These are phyloP conservation scores for Gomphus bonarii DNA, from an alignment of 1,284 basidiomycete species.

Conservation along the genomic window DNA sequence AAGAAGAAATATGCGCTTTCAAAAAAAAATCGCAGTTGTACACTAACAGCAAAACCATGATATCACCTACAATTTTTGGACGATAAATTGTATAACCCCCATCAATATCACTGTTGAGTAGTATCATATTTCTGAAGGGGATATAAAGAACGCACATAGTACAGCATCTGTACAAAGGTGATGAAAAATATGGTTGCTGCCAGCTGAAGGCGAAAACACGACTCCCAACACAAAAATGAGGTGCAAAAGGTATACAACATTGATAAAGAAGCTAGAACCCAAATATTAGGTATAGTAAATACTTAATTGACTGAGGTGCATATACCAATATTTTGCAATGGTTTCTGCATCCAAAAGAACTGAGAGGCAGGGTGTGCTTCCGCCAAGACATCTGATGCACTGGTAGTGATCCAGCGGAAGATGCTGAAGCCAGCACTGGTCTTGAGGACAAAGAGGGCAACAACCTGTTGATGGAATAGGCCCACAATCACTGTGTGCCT, in stretches of 20 bases:
- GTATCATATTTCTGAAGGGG: background rate
- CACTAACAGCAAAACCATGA: background rate
- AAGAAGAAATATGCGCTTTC: conserved; percentile 85
- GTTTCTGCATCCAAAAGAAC: conserved; percentile 71
- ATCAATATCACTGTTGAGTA: conserved; percentile 26
- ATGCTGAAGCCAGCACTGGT: conserved; percentile 68
- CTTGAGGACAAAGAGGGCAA: conserved; percentile 83
- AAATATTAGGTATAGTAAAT: background rate
- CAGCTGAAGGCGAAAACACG: conserved; percentile 32
- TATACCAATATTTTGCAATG: conserved; percentile 65
- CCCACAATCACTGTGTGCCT: conserved; percentile 80
- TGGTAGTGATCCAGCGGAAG: conserved; percentile 71
- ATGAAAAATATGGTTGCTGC: conserved; percentile 79
- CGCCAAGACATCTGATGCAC: conserved; percentile 62
- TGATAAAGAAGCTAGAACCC: conserved; percentile 20
- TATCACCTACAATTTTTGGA: conserved; percentile 58
- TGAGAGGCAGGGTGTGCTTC: conserved; percentile 53
- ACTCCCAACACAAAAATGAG: conserved; percentile 5
- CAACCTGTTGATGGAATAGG: conserved; percentile 72
- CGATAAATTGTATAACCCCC: conserved; percentile 84
- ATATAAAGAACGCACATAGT: conserved; percentile 37
- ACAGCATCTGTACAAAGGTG: conserved; percentile 80
- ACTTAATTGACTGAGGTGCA: conserved; percentile 29
- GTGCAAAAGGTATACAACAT: conserved; percentile 37
- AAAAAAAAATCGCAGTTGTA: conserved; percentile 6